Evolutionary conservation across 129 eudicot species (phyloP).

Genomic region (Flaveria trinervia): DNA sequence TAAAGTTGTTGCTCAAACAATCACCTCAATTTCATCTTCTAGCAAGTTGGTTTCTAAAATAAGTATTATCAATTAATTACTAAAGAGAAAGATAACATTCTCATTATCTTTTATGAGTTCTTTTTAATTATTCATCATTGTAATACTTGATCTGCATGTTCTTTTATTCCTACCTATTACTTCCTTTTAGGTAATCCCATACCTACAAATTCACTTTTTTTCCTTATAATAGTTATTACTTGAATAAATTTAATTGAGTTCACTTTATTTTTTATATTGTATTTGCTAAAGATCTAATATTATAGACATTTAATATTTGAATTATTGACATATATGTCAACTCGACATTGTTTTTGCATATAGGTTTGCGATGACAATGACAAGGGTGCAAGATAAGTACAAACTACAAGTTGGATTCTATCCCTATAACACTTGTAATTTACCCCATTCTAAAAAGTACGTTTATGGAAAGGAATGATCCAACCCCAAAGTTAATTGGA

Average conservation of each 20-base stretch:
- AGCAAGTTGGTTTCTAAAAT: conserved; percentile 60
- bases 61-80: no score
- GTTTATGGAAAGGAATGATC: conserved; percentile 87
- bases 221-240: no score
- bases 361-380: conserved; percentile 80
- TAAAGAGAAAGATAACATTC: no score
- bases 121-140: no score
- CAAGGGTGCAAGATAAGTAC: conserved; percentile 84
- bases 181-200: no score
- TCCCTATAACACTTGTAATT: conserved; percentile 69
- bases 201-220: no score
- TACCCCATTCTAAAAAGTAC: conserved; percentile 85
- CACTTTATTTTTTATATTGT: no score
- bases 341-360: not conserved
- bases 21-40: conserved; percentile 71
- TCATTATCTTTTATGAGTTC: no score
- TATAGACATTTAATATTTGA: not conserved
- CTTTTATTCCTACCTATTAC: no score
- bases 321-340: not conserved
- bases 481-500: conserved; percentile 78
- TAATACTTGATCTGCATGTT: no score
- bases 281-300: not conserved
- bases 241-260: no score
- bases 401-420: conserved; percentile 66
- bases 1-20: conserved; percentile 82